Evolutionary conservation across 2,329 filamentous ascomycete genomes (phyloP).

Genomic region (Beauveria asiatica): DNA sequence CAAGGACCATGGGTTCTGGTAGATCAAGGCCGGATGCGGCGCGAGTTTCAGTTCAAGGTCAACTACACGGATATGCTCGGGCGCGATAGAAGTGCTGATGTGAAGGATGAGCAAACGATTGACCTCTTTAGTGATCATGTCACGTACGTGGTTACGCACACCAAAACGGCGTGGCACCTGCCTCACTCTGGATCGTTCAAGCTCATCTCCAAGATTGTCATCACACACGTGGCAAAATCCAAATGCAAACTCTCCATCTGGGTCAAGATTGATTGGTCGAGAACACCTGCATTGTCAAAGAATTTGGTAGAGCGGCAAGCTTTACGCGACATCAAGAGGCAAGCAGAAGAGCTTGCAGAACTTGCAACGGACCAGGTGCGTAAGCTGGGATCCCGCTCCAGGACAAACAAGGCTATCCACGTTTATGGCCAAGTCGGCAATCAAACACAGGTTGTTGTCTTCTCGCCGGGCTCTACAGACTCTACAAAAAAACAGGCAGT

Average conservation of each 20-base stretch:
- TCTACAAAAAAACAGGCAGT: conserved; percentile 49
- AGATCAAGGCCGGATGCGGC: conserved; percentile 61
- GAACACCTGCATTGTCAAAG: conserved; percentile 52
- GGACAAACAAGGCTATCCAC: conserved; percentile 68
- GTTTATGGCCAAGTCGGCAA: conserved; percentile 71
- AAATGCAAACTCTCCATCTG: conserved; percentile 87
- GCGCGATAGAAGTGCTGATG: conserved; percentile 48
- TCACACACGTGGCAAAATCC: conserved; percentile 86
- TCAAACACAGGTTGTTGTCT: conserved; percentile 54
- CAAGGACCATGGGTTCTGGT: conserved; percentile 76
- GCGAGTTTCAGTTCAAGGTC: conserved; percentile 76
- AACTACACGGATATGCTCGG: conserved; percentile 58
- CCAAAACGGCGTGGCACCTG: conserved; percentile 69
- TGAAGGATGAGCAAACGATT: conserved; percentile 78
- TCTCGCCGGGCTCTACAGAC: conserved; percentile 42
- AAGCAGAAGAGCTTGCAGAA: conserved; percentile 67
- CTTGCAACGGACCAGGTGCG: conserved; percentile 70
- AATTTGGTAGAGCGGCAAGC: conserved; percentile 61
- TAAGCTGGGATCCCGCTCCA: conserved; percentile 62
- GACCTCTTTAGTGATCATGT: conserved; percentile 73
- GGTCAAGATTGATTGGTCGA: conserved; percentile 79
- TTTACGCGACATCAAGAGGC: conserved; percentile 62
- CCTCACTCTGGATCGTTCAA: conserved; percentile 73
- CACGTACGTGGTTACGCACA: conserved; percentile 56
- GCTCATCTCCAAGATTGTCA: conserved; percentile 81